Conservation (phyloP, 2,329 filamentous ascomycete genomes). For the Pyrenochaeta sp. region DNA sequence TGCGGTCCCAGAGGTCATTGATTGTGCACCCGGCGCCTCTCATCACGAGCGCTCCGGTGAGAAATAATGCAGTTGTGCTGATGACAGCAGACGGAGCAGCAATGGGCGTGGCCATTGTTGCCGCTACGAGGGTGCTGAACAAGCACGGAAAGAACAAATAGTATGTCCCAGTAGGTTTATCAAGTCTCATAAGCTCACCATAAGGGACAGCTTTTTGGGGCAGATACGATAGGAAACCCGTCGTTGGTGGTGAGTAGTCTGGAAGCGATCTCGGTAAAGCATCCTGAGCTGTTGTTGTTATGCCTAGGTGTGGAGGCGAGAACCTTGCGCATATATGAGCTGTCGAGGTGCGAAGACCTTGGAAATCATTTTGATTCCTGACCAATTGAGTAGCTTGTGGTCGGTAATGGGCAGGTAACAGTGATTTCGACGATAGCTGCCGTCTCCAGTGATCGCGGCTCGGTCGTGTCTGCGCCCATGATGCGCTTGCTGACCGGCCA, state of each 20-base stretch:
- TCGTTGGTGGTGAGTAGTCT: conserved; percentile 72
- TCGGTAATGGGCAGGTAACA: conserved; percentile 4
- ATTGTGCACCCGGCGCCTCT: conserved; percentile 87
- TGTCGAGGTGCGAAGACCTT: background rate
- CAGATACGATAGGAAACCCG: conserved; percentile 74
- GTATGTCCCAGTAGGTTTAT: conserved; percentile 83
- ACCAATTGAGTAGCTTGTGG: conserved; percentile 18
- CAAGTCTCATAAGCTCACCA: conserved; percentile 80
- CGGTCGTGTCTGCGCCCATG: background rate
- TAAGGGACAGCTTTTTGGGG: conserved; percentile 79
- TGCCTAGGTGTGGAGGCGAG: conserved; percentile 6
- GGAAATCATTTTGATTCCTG: background rate
- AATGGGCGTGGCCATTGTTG: conserved; percentile 71
- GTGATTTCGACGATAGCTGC: background rate
- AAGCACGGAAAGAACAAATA: conserved; percentile 88
- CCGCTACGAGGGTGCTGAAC: conserved; percentile 83
- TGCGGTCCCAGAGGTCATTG: conserved; percentile 90
- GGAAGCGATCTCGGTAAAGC: conserved; percentile 20
- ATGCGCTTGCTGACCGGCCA: background rate
- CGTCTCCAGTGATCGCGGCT: background rate
- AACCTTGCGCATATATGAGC: background rate
- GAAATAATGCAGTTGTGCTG: conserved; percentile 73
- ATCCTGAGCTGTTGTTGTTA: conserved; percentile 27
- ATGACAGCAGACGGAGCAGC: conserved; percentile 68
- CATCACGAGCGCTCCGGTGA: conserved; percentile 82